Conservation (phyloP, 768 basidiomycete species). For the Termitomyces sp. region DNA sequence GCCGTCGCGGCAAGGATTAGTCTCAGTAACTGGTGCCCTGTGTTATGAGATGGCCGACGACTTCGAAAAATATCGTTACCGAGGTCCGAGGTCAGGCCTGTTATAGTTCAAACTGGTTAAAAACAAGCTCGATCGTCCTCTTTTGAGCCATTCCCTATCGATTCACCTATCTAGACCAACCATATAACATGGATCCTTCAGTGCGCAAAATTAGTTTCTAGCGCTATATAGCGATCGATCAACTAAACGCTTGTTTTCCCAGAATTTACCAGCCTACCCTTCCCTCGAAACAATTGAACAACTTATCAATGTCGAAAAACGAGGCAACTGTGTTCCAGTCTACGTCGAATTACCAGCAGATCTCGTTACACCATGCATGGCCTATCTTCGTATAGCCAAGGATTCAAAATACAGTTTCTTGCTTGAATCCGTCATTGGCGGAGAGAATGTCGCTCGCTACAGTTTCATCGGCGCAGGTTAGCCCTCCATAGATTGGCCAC, state of each 20-base stretch:
- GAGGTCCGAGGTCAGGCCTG: too few relatives aligned
- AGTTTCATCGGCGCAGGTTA: conserved; percentile 94
- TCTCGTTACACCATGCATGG: conserved; percentile 94
- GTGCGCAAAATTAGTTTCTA: conserved; percentile 22
- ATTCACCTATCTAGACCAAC: not conserved
- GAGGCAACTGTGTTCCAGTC: conserved; percentile 90
- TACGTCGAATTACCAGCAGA: conserved; percentile 93
- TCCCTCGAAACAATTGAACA: conserved; percentile 70
- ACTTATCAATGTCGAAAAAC: conserved; percentile 74
- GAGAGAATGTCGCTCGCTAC: conserved; percentile 89
- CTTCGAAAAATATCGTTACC: not conserved
- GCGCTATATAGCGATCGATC: not conserved
- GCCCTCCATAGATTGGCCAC: conserved; percentile 11
- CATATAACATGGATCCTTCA: conserved; percentile 39
- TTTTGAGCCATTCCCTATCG: not conserved
- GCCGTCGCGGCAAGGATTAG: not conserved
- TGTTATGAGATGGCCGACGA: too few relatives aligned
- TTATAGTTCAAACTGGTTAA: not conserved
- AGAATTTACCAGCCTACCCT: conserved; percentile 69
- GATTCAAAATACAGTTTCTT: conserved; percentile 94
- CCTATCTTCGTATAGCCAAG: conserved; percentile 89
- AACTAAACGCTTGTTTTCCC: not conserved
- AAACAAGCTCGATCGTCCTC: not conserved
- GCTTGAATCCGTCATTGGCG: conserved; percentile 87
- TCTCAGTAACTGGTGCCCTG: not conserved